A percentile compares a stretch with the other conserved stretches of the same genome.
Conservation (phyloP, 495 filamentous ascomycete genomes). For the Copromyces sp. region DNA sequence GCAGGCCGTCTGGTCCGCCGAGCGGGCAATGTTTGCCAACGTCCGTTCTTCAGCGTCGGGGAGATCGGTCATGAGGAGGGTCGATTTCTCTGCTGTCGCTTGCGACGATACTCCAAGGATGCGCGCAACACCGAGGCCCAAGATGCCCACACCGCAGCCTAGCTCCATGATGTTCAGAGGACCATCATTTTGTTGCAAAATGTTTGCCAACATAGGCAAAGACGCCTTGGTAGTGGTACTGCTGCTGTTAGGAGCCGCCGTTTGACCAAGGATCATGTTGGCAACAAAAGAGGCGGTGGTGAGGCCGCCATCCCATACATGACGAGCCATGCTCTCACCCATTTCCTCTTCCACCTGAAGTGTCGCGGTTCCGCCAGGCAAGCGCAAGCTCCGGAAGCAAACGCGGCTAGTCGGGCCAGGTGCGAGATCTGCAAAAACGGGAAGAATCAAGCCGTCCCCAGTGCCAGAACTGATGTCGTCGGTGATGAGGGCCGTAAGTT, state of each 20-base stretch:
- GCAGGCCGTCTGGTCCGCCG: conserved; percentile 6
- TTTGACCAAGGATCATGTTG: conserved; percentile 16
- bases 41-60: conserved; percentile 54
- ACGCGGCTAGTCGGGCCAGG: conserved; percentile 8
- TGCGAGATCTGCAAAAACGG: conserved; percentile 26
- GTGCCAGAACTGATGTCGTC: conserved; percentile 17
- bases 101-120: conserved; percentile 31
- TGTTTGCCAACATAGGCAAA: conserved; percentile 7
- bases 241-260: neutral
- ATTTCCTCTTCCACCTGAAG: conserved; percentile 72
- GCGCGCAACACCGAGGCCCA: conserved; percentile 64
- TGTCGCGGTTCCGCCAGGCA: conserved; percentile 19
- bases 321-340: conserved; percentile 87
- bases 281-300: conserved; percentile 29
- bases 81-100: conserved; percentile 17
- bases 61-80: conserved; percentile 69
- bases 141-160: conserved; percentile 75
- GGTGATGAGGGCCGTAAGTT: conserved; percentile 20
- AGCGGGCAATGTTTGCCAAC: conserved; percentile 30
- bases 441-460: conserved; percentile 25
- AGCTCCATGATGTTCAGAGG: conserved; percentile 59
- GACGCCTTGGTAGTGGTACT: neutral
- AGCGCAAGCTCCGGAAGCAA: conserved; percentile 27
- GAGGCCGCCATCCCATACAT: conserved; percentile 69
- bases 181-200: conserved; percentile 1